phyloP scores from a whole-genome alignment of 768 basidiomycete species.

The Agaricus blazei region DNA sequence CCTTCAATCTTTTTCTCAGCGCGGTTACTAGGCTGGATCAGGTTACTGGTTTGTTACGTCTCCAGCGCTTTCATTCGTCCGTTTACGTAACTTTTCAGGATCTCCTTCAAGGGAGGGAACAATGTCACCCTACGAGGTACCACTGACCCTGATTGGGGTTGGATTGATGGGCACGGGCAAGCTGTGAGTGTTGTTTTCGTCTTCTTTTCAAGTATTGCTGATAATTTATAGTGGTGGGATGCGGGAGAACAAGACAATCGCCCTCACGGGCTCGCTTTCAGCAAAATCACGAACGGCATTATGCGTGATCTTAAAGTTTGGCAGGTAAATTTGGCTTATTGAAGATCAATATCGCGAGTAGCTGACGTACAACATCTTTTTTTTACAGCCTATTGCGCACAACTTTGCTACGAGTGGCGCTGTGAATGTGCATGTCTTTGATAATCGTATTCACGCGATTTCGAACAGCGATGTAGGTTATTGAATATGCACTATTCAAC shows the following conservation, averaged over 20 bases:
- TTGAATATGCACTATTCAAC: not conserved
- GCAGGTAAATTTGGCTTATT: constrained; percentile 27
- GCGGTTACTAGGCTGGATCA: constrained; percentile 9
- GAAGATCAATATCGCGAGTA: not conserved
- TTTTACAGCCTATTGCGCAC: constrained; percentile 48
- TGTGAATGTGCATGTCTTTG: constrained; percentile 43
- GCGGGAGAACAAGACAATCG: constrained; percentile 45
- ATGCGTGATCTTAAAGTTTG: constrained; percentile 55
- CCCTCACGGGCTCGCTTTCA: constrained; percentile 51
- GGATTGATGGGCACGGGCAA: constrained; percentile 60
- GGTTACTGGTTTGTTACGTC: constrained; percentile 35
- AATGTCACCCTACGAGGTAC: constrained; percentile 58
- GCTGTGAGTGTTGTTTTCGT: constrained; percentile 23
- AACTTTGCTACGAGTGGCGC: constrained; percentile 51
- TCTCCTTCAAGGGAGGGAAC: constrained; percentile 47
- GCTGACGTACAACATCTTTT: not conserved
- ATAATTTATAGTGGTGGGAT: constrained; percentile 50
- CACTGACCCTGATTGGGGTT: constrained; percentile 54
- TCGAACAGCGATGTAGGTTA: constrained; percentile 35
- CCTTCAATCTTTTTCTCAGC: not conserved
- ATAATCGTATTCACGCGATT: constrained; percentile 49
- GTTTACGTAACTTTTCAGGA: constrained; percentile 28
- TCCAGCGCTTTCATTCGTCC: not conserved
- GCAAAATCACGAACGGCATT: constrained; percentile 45
- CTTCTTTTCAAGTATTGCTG: not conserved